Evolutionary conservation across 1,284 basidiomycete species (phyloP), one percentile per base, ranked within the genome.

Genomic region (Ustanciosporium gigantosporum): DNA sequence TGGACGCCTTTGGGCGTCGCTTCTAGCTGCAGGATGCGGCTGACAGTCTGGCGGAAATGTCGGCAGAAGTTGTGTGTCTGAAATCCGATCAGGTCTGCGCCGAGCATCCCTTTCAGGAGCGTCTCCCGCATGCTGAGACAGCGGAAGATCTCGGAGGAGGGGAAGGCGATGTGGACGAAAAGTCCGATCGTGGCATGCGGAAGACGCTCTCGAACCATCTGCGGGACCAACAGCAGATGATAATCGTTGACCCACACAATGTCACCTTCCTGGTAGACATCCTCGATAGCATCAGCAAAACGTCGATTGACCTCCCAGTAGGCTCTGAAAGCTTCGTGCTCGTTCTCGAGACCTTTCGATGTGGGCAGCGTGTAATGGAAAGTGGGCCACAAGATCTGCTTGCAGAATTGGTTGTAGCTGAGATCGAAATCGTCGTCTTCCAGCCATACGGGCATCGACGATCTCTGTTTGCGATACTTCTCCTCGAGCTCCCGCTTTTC

Each of bases 151-250:
- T 92, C 90, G 19, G 87, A 89, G 8, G 85, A 87, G 0, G 90
- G 90, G 79, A 91, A 92, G 1, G 90, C 87, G 58, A 91, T 89
- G 70, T 91, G 89, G 79, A 91, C 83, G 81, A 92, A 91, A 81
- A 91, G 90, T 0, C 89, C 89, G 58, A 92, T 89, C 22, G 87
- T 84, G 0, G 87, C 86, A 20, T 83, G 82, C 0, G 86, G 84
- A 16, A 85, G 79, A 31, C 81, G 79, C 34, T 79, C 79, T 25
- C 89, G 86, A 17, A 92, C 82, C 79, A 92, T 84, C 24, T 82
- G 81, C 0, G 90, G 90, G 16, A 91, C 83, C 25, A 92, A 85
- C 81, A 91, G 86, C 32, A 92, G 84, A 70, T 92, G 90, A 90
- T 74, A 78, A 42, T 77, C 72, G 34, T 73, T 74, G 57, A 72